Conservation (phyloP, 1,139 yeast species). For the Blastobotrys illinoisensis region DNA sequence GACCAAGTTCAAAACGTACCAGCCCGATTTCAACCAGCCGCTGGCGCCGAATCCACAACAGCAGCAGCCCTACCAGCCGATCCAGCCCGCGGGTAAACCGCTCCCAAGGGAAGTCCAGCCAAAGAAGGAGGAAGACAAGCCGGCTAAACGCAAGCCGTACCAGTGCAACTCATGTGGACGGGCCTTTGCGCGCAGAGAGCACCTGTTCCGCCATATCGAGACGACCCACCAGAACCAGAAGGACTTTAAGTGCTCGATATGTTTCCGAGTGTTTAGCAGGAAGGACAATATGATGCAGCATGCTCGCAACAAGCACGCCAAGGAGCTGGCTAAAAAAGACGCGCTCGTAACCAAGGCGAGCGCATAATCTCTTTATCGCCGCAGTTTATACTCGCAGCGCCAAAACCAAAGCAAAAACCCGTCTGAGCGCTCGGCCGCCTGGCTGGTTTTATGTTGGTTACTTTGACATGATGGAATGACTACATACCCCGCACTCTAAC, state of each 20-base stretch:
- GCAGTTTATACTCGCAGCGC: background rate
- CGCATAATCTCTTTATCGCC: background rate
- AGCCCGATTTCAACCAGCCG: background rate
- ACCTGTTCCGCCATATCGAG: slow-evolving; percentile 25
- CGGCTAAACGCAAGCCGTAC: slow-evolving; percentile 21
- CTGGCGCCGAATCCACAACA: slow-evolving; percentile 1
- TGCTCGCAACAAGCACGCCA: slow-evolving; percentile 24
- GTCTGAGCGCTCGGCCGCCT: too few relatives aligned
- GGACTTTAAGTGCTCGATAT: slow-evolving; percentile 24
- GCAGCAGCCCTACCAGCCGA: background rate
- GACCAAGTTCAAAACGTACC: background rate
- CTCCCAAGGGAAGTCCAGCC: background rate
- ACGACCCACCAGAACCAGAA: slow-evolving; percentile 27
- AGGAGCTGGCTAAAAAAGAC: slow-evolving; percentile 9
- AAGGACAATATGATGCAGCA: slow-evolving; percentile 30
- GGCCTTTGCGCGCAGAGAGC: slow-evolving; percentile 26
- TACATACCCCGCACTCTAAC: background rate
- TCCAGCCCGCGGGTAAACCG: slow-evolving; percentile 2
- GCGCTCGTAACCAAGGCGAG: slow-evolving; percentile 1
- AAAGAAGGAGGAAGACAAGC: background rate
- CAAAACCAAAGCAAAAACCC: too few relatives aligned
- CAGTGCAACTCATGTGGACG: slow-evolving; percentile 24
- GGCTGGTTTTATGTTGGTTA: too few relatives aligned
- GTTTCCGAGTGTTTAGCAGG: slow-evolving; percentile 24
- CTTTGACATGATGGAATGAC: background rate